Evolutionary conservation across 1,284 basidiomycete genomes (phyloP).

Genomic region (Lignosus rhinocerotis): DNA sequence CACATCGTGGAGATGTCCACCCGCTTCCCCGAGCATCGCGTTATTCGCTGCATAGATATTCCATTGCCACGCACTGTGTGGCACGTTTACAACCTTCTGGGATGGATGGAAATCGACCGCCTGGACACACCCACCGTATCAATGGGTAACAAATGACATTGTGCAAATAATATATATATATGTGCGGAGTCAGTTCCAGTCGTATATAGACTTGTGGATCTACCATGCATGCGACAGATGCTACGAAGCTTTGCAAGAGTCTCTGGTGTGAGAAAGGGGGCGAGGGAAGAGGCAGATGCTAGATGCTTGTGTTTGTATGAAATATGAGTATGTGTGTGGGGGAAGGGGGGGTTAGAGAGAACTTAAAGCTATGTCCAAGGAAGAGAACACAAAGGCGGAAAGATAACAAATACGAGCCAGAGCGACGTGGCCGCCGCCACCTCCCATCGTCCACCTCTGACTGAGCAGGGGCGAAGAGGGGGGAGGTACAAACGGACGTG

Average conservation of each 20-base stretch:
- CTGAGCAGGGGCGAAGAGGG: neutral
- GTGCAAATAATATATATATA: neutral
- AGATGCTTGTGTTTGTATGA: neutral
- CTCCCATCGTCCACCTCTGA: neutral
- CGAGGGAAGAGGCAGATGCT: neutral
- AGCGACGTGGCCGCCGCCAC: neutral
- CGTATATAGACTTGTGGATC: neutral
- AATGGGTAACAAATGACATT: no score
- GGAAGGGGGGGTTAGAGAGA: neutral
- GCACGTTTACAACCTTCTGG: no score
- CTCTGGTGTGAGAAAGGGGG: neutral
- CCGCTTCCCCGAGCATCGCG: neutral
- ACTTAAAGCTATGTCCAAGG: slow-evolving; percentile 8
- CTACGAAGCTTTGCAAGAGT: neutral
- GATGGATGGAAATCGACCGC: no score
- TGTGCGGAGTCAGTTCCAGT: neutral
- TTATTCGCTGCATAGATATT: no score
- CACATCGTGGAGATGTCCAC: neutral
- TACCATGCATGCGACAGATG: neutral
- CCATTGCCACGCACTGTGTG: no score
- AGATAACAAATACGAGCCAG: neutral
- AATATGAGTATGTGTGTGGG: neutral
- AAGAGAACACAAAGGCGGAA: neutral
- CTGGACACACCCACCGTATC: no score
- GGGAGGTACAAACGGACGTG: neutral